Evolutionary conservation across 768 basidiomycete genomes (phyloP), one percentile per base, ranked within the genome.

Genomic region (Harrya chromipes): DNA sequence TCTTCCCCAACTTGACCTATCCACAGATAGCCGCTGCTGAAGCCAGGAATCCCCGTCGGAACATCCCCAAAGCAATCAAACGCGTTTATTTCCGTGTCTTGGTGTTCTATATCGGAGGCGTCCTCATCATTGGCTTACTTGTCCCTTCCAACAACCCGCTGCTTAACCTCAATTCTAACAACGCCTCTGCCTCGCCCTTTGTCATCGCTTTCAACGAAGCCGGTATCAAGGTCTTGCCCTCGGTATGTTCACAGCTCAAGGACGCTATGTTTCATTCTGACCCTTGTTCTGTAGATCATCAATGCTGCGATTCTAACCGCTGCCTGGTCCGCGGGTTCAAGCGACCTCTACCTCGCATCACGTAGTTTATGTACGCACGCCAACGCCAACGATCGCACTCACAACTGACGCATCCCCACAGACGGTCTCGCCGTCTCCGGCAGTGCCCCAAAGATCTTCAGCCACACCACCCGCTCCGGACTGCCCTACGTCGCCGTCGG

Each of bases 171-270:
- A 62, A 62, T 34, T 63, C 64, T 11, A 51, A 45, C 38, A 74
- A 72, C 34, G 78, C 79, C 29, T 67, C 74, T 11, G 72, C 71
- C 5, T 75, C 77, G 41, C 75, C 82, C 4, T 83, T 81, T 62
- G 82, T 83, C 50, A 80, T 84, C 40, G 83, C 81, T 7, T 76
- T 77, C 51, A 62, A 64, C n/a, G 56, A 61, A 21, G 79, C 82
- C 6, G 84, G 82, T 8, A 83, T 85, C 68, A 80, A 74, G 43
- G 74, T 68, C n/a, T 66, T 83, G 0, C 81, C 83, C 4, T 73
- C 72, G 35, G 77, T 73, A 51, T 17, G 72, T 53, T 19, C 11
- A 29, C 1, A 16, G 4, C 16, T 35, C 20, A n/a, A 43, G 11
- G 1, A 11, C 5, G n/a, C 9, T 9, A n/a, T 3, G 26, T 27